Evolutionary conservation across 331 rosid species (phyloP), one percentile per base, ranked within the genome.

Genomic region (Rhamnella rubrinervis): DNA sequence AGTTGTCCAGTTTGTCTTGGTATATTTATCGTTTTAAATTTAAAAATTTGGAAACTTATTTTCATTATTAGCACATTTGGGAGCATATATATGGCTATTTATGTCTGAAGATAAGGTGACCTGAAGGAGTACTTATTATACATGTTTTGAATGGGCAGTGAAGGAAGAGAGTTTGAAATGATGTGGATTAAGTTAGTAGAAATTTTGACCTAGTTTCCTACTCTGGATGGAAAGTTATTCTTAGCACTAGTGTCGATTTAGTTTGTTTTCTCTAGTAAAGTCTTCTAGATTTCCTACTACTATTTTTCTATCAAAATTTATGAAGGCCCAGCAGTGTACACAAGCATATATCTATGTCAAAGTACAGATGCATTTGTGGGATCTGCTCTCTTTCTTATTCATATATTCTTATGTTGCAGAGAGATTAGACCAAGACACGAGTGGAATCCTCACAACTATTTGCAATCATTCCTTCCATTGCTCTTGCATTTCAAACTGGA

Each of bases 401-500:
- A 51, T 1, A 13, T 72, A 41, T 46, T 47, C 56, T 74, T 65
- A 50, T 74, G 11, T 47, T 79, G 77, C 88, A 93, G 98, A 93
- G 82, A 86, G 92, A 59, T 73, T 93, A 69, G 98, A 93, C 83
- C 97, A 88, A 83, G 98, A 88, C 61, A 73, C 78, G 3, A 31
- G 88, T 73, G 97, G 98, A 77, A 93, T 91, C 61, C 98, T 93
- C 59, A 93, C 97, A 14, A 93, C 97, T 51, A 93, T 93, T 59
- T 93, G 98, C 87, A 93, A 93, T 71, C 98, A 93, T 82, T 93
- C 98, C 74, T 93, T 93, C 74, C 98, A 93, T 58, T 85, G 92
- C 72, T 93, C 98, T 2, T 91, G 98, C 66, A 93, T 93, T 78
- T 93, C 98, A 62, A 93, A 88, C 78, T 91, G 96, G 96, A 86